Evolutionary conservation across 2,329 filamentous ascomycete species (phyloP).

Genomic region (Metarhizium sp.): DNA sequence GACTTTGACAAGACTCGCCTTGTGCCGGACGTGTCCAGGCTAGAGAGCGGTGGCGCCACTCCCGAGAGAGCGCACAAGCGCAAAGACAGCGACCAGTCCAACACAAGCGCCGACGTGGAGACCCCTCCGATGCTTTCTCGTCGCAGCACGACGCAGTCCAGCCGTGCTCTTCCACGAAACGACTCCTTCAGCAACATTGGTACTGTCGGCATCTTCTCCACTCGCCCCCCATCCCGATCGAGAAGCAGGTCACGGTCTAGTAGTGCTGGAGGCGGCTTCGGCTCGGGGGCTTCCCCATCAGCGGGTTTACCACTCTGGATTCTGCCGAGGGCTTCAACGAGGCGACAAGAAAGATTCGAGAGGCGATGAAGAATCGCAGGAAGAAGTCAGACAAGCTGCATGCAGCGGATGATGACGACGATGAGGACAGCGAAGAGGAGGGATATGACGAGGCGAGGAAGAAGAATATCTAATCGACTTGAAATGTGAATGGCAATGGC

Average conservation of each 20-base stretch:
- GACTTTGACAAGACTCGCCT: slow-evolving; percentile 79
- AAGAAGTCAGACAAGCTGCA: slow-evolving; percentile 38
- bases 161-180: slow-evolving; percentile 61
- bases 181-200: slow-evolving; percentile 91
- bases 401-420: slow-evolving; percentile 24
- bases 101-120: slow-evolving; percentile 25
- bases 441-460: slow-evolving; percentile 32
- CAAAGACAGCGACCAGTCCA: slow-evolving; percentile 41
- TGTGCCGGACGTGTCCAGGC: slow-evolving; percentile 44
- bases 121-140: slow-evolving; percentile 31
- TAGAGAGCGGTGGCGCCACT: slow-evolving; percentile 21
- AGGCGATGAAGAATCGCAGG: slow-evolving; percentile 64
- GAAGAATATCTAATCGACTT: slow-evolving; percentile 23
- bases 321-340: slow-evolving; percentile 67
- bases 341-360: slow-evolving; percentile 73
- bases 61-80: slow-evolving; percentile 19
- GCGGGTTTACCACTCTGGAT: slow-evolving; percentile 59
- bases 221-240: slow-evolving; percentile 72
- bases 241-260: slow-evolving; percentile 62
- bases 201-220: slow-evolving; percentile 82
- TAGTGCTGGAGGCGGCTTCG: slow-evolving; percentile 54
- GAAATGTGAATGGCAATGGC: not conserved
- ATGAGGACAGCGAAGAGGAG: slow-evolving; percentile 33
- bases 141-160: slow-evolving; percentile 44
- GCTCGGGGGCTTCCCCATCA: slow-evolving; percentile 56